Evolutionary conservation across 495 filamentous ascomycete genomes (phyloP), one percentile per base, ranked within the genome.

Genomic region (Aspergillus ostianus): DNA sequence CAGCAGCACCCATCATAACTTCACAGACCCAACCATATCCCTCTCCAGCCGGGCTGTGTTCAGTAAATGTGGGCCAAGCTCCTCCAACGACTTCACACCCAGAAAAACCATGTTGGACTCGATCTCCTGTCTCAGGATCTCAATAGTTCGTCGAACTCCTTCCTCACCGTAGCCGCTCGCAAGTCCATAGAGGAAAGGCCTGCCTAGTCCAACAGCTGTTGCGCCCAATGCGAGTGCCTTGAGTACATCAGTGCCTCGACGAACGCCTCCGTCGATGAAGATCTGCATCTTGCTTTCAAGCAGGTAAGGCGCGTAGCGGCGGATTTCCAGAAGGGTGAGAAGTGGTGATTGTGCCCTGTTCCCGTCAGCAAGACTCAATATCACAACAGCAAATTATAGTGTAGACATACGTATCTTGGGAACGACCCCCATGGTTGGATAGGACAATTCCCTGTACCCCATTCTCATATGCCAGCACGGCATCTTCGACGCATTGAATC

Each of bases 221-320:
- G 92, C 92, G 6, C 92, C 92, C 8, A 96, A 76, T 56, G 90
- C 92, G 32, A 96, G 74, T 23, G 92, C 92, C 73, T 96, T 96
- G 71, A 96, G 80, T 56, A 96, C 90, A 69, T 96, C 92, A 3
- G 90, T 93, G 6, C 87, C 92, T 41, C 91, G 80, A 1, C 92
- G 82, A 44, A 95, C 82, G 30, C 92, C 92, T 41, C 92, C 91
- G 71, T 96, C 92, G 59, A 96, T 73, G 68, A 85, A 93, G 47
- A 96, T 80, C 68, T 95, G 88, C 66, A 96, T 89, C 52, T 87
- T 76, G 51, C 87, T 85, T 2, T 47, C 84, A 74, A 66, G 73
- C 47, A 64, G 67, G 64, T 51, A 66, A 44, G 72, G 87, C 71
- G 59, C 88, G 80, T 61, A 94, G 79, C 62, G 88, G 80, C 52